Evolutionary conservation across 2,329 filamentous ascomycete genomes (phyloP), one percentile per base, ranked within the genome.

Genomic region (Aspergillus calidoustus): DNA sequence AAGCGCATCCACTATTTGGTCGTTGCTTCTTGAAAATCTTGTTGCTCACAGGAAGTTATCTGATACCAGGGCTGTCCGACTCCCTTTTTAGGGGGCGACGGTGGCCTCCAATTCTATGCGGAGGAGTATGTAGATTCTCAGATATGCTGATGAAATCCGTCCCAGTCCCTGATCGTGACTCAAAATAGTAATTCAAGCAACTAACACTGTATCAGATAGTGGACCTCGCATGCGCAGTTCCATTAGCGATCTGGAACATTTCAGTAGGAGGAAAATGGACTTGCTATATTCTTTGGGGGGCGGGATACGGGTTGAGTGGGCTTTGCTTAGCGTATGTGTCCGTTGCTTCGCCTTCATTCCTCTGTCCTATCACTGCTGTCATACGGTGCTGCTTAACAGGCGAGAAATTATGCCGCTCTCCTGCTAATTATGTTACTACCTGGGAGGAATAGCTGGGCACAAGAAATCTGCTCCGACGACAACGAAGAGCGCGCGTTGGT

Each of bases 401-500:
- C 25, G 3, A 28, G 25, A 7, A 4, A 28, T 4, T 4, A 28
- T 28, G 6, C 25, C 25, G 25, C 6, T 28, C 25, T 28, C 25
- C 25, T 28, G 25, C 25, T 28, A 28, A 28, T 28, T 7, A 28
- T 38, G 31, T 38, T 38, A 38, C 31, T 38, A 11, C 13, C 1
- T 38, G 31, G 8, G 31, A 11, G 5, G 11, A 41, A 11, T 23
- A 80, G 77, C 8, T 85, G 83, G 83, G 80, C 82, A 0, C 81
- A 85, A 56, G 84, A 86, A 64, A 84, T 86, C 19, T 86, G 83
- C 61, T 77, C 81, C 3, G 75, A 76, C 3, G 82, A 88, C 51
- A 85, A 87, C 58, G 88, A 91, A 72, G 88, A 91, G 75, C 79
- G 88, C 9, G 87, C 89, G 0, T 77, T 91, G 4, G 87, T 91